phyloP scores from a whole-genome alignment of 1,139 yeast genomes.

The Pneumocystis carinii region DNA sequence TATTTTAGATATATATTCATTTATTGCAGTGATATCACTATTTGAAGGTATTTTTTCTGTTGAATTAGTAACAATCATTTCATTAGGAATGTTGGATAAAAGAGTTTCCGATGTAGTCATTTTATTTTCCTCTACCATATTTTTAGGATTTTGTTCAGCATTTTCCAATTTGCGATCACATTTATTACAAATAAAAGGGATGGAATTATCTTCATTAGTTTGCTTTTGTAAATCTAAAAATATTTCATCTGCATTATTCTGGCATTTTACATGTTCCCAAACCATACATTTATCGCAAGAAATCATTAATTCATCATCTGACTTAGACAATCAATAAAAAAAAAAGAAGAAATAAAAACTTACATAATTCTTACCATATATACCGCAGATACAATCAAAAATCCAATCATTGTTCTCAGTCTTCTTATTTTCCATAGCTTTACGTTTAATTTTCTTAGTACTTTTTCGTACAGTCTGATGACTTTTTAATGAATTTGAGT shows the following conservation, averaged over 20 bases:
- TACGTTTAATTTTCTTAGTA: constrained; percentile 4
- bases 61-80: neutral
- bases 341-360: neutral
- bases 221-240: neutral
- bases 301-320: constrained; percentile 26
- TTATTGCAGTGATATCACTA: neutral
- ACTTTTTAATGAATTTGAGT: constrained; percentile 1
- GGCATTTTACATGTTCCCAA: constrained; percentile 31
- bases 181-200: neutral
- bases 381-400: constrained; percentile 31
- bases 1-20: neutral
- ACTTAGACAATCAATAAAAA: neutral
- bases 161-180: neutral
- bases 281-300: constrained; percentile 29
- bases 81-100: neutral
- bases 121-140: neutral
- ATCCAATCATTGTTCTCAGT: constrained; percentile 20
- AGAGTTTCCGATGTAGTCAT: neutral
- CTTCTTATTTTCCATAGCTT: constrained; percentile 5
- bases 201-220: neutral
- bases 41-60: neutral
- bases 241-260: constrained; percentile 15
- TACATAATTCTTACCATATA: constrained; percentile 27
- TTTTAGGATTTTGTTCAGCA: neutral
- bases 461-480: neutral